Base-by-base conservation (phyloP, 225 moss, liverwort and hornwort genomes). In the Pseudisothecium myosuroides region DNA sequence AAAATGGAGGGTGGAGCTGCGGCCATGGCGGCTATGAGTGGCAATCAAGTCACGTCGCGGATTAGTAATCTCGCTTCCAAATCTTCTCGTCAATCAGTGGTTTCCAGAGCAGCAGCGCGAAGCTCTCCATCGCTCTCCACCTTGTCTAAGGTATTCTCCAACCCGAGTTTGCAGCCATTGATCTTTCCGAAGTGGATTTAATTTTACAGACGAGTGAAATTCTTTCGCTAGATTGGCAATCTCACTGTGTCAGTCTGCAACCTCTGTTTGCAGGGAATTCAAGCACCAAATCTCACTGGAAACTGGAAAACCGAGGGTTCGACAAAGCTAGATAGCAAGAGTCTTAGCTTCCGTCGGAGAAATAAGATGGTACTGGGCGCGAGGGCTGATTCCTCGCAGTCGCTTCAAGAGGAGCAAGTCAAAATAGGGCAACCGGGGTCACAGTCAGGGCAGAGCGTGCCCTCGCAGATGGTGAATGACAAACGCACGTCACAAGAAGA, bases 381-480 rank as follows among this genome's bases (percentile, higher is more conserved):
- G 85, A 88, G 91, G 68, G 92, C 91, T 45, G 93, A 94, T 66
- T 84, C 93, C 67, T 90, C 92, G 63, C 91, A 90, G 50, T 91
- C 93, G 18, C 34, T 93, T 31, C 89, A 91, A 88, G 92, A 94
- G 34, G 27, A 90, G 90, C 94, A 94, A 85, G 93, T 94, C 82
- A 87, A 91, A 68, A 87, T 71, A 10, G 94, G 94, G 75, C 93
- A 65, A 84, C 94, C 94, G 13, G 93, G 92, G 68, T 18, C 84
- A 34, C 93, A 90, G 80, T 73, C 68, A 3, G 94, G 90, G 29
- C 90, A 92, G 87, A 94, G 94, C 45, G 91, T 90, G 82, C 94
- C 94, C 37, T 92, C 94, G 26, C 88, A 91, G 85, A 91, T 94
- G 92, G 76, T 93, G 32, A 90, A 91, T 29, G 79, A 85, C 66